Percentiles rank a stretch among this genome's conserved stretches.
These are phyloP conservation scores for Millerozyma acaciae DNA, from an alignment of 805 yeast species.

Conservation along the genomic window DNA sequence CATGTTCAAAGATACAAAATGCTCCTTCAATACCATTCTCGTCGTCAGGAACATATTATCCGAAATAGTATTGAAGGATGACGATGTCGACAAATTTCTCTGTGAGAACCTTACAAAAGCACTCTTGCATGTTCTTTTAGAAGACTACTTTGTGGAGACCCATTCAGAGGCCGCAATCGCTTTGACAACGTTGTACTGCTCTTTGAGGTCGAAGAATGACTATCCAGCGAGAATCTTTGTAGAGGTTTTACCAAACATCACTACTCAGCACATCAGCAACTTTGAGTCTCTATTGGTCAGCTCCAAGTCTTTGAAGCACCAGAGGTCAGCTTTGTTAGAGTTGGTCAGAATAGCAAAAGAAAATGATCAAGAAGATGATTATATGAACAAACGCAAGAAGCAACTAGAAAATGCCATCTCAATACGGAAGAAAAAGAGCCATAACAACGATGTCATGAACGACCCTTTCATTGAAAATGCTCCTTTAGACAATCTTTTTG, in stretches of 20 bases:
- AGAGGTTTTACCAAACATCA: conserved; percentile 50
- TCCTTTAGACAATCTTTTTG: conserved; percentile 59
- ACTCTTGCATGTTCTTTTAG: conserved; percentile 61
- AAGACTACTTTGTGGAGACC: conserved; percentile 77
- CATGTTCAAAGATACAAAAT: conserved; percentile 81
- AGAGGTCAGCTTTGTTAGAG: conserved; percentile 73
- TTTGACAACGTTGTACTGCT: conserved; percentile 72
- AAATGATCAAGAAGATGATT: conserved; percentile 24
- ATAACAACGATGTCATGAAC: conserved; percentile 52
- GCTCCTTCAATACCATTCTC: conserved; percentile 85
- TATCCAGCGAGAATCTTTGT: conserved; percentile 62
- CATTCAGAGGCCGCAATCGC: conserved; percentile 92
- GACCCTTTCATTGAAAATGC: conserved; percentile 71
- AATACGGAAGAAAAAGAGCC: conserved; percentile 45
- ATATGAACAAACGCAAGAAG: conserved; percentile 47
- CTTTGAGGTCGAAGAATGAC: conserved; percentile 63
- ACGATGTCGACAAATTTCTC: conserved; percentile 68
- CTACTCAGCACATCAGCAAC: conserved; percentile 53
- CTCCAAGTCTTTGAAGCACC: conserved; percentile 71
- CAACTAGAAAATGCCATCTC: conserved; percentile 47
- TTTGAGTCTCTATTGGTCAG: conserved; percentile 62
- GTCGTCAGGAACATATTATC: conserved; percentile 71
- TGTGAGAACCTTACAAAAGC: conserved; percentile 67
- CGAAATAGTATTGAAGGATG: conserved; percentile 64
- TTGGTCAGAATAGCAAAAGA: conserved; percentile 64